Percentiles rank a stretch among this genome's conserved stretches.
Evolutionary conservation across 371 early-diverging fungal species (phyloP).

Genomic region (Paramicrosporidium saccamoebae): DNA sequence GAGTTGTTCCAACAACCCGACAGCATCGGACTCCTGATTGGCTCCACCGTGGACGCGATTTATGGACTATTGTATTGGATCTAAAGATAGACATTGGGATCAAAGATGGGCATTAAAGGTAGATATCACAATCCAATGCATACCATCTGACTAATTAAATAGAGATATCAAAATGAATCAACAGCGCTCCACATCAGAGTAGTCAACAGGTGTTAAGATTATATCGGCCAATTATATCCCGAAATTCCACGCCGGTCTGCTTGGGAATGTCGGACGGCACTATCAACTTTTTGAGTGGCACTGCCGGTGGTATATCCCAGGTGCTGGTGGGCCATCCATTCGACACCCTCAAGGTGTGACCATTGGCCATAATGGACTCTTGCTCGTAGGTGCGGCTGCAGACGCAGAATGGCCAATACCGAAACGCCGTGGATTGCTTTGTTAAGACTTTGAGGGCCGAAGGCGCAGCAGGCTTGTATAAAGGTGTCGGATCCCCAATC

Average conservation of each 20-base stretch:
- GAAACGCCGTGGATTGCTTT: conserved; percentile 30
- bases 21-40: too few relatives aligned
- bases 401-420: conserved; percentile 27
- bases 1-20: too few relatives aligned
- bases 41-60: too few relatives aligned
- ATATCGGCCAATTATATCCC: not conserved
- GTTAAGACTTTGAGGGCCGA: conserved; percentile 23
- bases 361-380: not conserved
- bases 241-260: not conserved
- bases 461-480: conserved; percentile 37
- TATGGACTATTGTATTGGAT: too few relatives aligned
- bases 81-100: too few relatives aligned
- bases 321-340: conserved; percentile 43
- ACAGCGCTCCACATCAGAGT: too few relatives aligned
- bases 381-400: conserved; percentile 28
- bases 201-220: too few relatives aligned
- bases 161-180: too few relatives aligned
- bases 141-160: too few relatives aligned
- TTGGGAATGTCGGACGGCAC: conserved; percentile 6
- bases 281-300: conserved; percentile 34
- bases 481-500: conserved; percentile 44
- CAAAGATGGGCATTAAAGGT: too few relatives aligned
- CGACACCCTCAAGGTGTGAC: conserved; percentile 25
- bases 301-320: conserved; percentile 56
- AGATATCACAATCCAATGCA: too few relatives aligned